phyloP scores from a whole-genome alignment of 2,329 filamentous ascomycete genomes.

The Penicillium capsulatum region DNA sequence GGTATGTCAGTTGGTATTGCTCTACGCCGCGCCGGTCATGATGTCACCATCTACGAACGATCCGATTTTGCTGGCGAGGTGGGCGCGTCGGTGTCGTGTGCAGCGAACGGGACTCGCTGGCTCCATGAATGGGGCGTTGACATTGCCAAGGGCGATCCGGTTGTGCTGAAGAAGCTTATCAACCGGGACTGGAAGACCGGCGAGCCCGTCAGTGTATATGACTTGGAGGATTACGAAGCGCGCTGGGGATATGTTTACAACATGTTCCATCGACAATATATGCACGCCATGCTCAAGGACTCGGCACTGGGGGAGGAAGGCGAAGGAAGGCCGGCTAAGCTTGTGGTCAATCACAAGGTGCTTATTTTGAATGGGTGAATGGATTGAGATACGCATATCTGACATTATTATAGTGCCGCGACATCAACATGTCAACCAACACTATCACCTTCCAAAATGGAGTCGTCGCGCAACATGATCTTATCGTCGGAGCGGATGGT shows the following conservation, averaged over 20 bases:
- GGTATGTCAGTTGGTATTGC: conserved; percentile 51
- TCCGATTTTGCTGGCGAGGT: conserved; percentile 65
- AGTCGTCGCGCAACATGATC: conserved; percentile 49
- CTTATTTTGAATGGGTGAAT: background rate
- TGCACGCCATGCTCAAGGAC: conserved; percentile 65
- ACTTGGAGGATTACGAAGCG: conserved; percentile 61
- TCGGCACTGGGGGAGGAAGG: conserved; percentile 52
- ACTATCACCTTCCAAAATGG: conserved; percentile 55
- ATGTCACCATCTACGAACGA: conserved; percentile 62
- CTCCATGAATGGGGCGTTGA: conserved; percentile 65
- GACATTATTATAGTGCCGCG: conserved; percentile 36
- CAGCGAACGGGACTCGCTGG: conserved; percentile 67
- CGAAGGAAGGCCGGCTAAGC: conserved; percentile 50
- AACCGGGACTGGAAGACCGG: conserved; percentile 68
- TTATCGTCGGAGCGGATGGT: conserved; percentile 62
- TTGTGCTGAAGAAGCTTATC: conserved; percentile 63
- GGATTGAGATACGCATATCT: too few relatives aligned
- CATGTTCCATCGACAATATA: conserved; percentile 66
- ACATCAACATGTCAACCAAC: conserved; percentile 52
- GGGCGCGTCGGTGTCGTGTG: conserved; percentile 63
- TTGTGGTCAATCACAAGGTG: conserved; percentile 55
- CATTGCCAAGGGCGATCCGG: conserved; percentile 60
- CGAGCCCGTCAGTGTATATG: conserved; percentile 60
- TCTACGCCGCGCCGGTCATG: conserved; percentile 52
- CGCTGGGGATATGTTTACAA: conserved; percentile 64